Conservation (phyloP, 1,284 basidiomycete genomes). For the Microbotryum intermedium region DNA sequence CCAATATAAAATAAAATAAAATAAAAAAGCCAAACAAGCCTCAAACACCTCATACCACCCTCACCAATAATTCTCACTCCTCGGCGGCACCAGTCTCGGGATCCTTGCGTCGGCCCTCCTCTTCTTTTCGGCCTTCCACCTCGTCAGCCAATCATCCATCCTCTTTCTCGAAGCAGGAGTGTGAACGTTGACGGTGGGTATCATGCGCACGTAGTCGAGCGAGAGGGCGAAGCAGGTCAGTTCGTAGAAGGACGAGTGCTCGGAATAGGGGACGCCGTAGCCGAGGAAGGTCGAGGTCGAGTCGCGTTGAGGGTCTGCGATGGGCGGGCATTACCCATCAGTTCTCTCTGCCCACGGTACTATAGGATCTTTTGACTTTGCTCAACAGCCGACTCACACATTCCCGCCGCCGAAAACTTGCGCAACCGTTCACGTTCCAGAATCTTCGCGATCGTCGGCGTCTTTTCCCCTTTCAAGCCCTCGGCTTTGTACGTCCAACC, state of each 20-base stretch:
- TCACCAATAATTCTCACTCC: slow-evolving; percentile 22
- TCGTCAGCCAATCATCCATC: slow-evolving; percentile 77
- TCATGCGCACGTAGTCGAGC: slow-evolving; percentile 70
- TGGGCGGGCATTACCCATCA: too few species aligned
- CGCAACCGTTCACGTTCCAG: slow-evolving; percentile 28
- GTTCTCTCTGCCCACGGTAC: neutral
- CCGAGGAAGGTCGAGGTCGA: slow-evolving; percentile 30
- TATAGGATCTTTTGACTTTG: slow-evolving; percentile 26
- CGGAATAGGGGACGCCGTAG: slow-evolving; percentile 78
- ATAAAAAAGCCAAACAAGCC: neutral
- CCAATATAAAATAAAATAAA: too few species aligned
- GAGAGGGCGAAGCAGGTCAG: slow-evolving; percentile 81
- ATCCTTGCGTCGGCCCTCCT: slow-evolving; percentile 48
- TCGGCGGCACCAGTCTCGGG: slow-evolving; percentile 14
- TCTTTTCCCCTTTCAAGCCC: slow-evolving; percentile 35
- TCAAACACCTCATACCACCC: neutral
- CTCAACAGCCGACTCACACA: slow-evolving; percentile 57
- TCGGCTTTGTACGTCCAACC: slow-evolving; percentile 35
- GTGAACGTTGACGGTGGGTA: slow-evolving; percentile 91
- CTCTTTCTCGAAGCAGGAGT: slow-evolving; percentile 56
- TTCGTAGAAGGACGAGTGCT: slow-evolving; percentile 90
- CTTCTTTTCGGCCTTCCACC: slow-evolving; percentile 73
- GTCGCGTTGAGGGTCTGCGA: slow-evolving; percentile 31
- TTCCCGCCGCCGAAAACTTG: slow-evolving; percentile 40
- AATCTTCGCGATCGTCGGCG: slow-evolving; percentile 29